Evolutionary conservation across 768 basidiomycete genomes (phyloP), one percentile per base, ranked within the genome.

Genomic region (Gloeostereum incarnatum): DNA sequence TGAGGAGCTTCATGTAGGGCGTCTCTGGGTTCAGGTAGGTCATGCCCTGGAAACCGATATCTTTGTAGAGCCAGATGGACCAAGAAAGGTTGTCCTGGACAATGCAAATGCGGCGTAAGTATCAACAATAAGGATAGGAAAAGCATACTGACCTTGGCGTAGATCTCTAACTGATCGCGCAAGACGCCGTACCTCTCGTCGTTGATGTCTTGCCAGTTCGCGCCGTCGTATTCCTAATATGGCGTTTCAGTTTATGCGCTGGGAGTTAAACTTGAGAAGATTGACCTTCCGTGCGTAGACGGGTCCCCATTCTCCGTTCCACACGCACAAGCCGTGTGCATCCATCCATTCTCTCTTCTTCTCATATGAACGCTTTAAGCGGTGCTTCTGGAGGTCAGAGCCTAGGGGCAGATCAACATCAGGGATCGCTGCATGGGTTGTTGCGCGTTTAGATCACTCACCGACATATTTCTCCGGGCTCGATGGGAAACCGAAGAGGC

Each of bases 11-110:
- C 55, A 68, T 67, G 52, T 75, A 80, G 5, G 72, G 57, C n/a
- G 74, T 68, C 10, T 72, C 66, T 14, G 56, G 62, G 2, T 63
- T 62, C 38, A 69, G 66, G 47, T 73, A 63, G 9, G 71, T 69
- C 73, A 78, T 74, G 17, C 77, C 75, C 54, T 74, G 71, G 54
- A 66, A 70, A 6, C 73, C 72, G 40, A 72, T 69, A 48, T 73
- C 71, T 43, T 71, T 80, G 62, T 71, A 79, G 18, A 78, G 49
- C 78, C 78, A 80, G 57, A 79, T 79, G 2, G 71, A 69, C 76
- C 75, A 79, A 45, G 66, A 67, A 48, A 70, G 42, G 20, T 56
- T 63, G 42, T 66, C 67, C 67, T 69, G 20, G 30, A 8, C n/a
- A 17, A 24, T 27, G 19, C 13, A 36, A 41, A 3, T 49, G 19